Base-by-base conservation (phyloP, 305 asterid genomes). In the Rubia peregrina region DNA sequence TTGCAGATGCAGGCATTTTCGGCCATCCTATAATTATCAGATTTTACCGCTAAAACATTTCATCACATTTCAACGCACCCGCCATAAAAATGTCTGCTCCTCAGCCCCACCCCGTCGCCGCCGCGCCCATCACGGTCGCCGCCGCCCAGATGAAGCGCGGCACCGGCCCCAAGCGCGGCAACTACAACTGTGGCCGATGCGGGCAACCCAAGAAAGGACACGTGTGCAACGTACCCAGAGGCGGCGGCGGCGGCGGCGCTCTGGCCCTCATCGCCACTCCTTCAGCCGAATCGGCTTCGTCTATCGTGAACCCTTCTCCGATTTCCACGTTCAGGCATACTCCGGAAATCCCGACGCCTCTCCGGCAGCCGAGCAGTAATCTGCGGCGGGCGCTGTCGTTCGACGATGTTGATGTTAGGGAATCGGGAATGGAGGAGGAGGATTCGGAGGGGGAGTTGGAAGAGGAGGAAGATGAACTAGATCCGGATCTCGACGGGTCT, bases 191-290 rank as follows among this genome's bases (percentile, higher is more conserved):
- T 22, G 95, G 99, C 48, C 89, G 95, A 6, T 94, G 99, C 65
- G 98, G 98, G 0, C 67, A 73, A 12, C 99, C 99, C 1, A 94
- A 94, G 68, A 89, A 87, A 77, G 99, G 99, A 36, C 99, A 94
- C 36, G 63, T 56, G 6, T 94, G 98, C 69, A 74, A 75, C 17
- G 3, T 78, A 6, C 36, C 84, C 7, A 46, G 76, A 9, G 57
- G 41, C 30, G 72, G 14, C 30, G 53, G 51, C 40, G 72, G 7
- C 21, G 44, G 67, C 36, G 10, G 55, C n/a, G 13, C 60, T 24
- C 80, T 41, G 16, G 77, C 82, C 42, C 80, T 87, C 7, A 48
- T 77, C 19, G 77, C 92, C 61, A 55, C 83, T 1, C 75, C 83
- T 13, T 73, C 80, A 8, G 68, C 74, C 42, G 71, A 73, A 41